A percentile compares a stretch with the other conserved stretches of the same genome.
These are phyloP conservation scores for Blastobotrys mokoenaii DNA, from an alignment of 805 yeast species.

Conservation along the genomic window DNA sequence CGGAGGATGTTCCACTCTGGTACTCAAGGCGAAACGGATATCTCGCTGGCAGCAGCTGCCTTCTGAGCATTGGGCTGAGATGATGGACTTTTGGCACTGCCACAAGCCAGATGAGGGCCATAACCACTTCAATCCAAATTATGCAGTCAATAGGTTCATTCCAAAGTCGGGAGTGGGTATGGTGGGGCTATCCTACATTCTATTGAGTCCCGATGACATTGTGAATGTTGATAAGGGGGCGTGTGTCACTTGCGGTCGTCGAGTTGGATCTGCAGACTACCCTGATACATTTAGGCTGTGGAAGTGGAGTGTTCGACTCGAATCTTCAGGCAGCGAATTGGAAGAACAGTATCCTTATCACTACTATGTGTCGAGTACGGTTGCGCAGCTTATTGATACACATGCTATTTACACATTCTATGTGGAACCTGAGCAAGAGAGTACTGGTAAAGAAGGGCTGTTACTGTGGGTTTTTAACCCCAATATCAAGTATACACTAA, in stretches of 20 bases:
- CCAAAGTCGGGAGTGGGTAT: slow-evolving; percentile 35
- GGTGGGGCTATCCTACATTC: slow-evolving; percentile 51
- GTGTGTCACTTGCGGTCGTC: slow-evolving; percentile 10
- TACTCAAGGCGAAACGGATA: background rate
- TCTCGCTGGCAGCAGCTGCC: slow-evolving; percentile 55
- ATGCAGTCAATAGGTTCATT: slow-evolving; percentile 27
- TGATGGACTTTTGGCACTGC: slow-evolving; percentile 98
- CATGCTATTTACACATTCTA: slow-evolving; percentile 27
- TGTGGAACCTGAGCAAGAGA: slow-evolving; percentile 5
- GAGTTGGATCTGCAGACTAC: slow-evolving; percentile 10
- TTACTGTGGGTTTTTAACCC: slow-evolving; percentile 45
- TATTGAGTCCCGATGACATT: slow-evolving; percentile 29
- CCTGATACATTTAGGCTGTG: slow-evolving; percentile 28
- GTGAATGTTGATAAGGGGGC: slow-evolving; percentile 1
- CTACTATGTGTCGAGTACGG: slow-evolving; percentile 15
- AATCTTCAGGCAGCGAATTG: slow-evolving; percentile 6
- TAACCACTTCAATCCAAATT: slow-evolving; percentile 15
- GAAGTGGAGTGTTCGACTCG: slow-evolving; percentile 49
- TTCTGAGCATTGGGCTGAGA: slow-evolving; percentile 85
- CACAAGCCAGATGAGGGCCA: slow-evolving; percentile 38
- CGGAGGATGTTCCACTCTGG: background rate
- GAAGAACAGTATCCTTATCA: slow-evolving; percentile 7
- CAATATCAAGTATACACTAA: slow-evolving; percentile 27
- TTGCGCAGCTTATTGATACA: slow-evolving; percentile 24
- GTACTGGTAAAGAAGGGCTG: slow-evolving; percentile 3